These are phyloP conservation scores for Tardiomyces blankii DNA, from an alignment of 1,139 yeast genomes.

Conservation along the genomic window DNA sequence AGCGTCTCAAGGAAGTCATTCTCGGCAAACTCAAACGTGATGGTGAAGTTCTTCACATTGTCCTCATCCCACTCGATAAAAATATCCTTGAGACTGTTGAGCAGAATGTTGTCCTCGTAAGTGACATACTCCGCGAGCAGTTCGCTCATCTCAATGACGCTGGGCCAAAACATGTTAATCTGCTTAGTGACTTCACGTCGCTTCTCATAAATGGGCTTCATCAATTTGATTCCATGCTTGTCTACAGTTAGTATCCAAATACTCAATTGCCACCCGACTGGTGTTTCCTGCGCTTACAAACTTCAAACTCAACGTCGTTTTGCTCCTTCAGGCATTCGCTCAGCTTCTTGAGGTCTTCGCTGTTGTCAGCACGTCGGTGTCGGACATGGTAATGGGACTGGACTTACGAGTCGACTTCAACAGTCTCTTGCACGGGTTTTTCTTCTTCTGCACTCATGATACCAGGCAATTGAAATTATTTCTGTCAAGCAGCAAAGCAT, in stretches of 20 bases:
- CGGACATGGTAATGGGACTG: background rate
- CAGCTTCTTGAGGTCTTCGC: constrained; percentile 6
- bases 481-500: too few relatives aligned
- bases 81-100: constrained; percentile 21
- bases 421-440: background rate
- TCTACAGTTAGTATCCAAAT: constrained; percentile 3
- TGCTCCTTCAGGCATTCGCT: constrained; percentile 46
- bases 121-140: constrained; percentile 21
- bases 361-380: background rate
- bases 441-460: too few relatives aligned
- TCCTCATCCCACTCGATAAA: constrained; percentile 21
- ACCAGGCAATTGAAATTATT: too few relatives aligned
- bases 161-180: constrained; percentile 31
- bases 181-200: constrained; percentile 20
- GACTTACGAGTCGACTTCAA: background rate
- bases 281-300: constrained; percentile 10
- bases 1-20: constrained; percentile 23
- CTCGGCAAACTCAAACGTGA: constrained; percentile 24
- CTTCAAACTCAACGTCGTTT: constrained; percentile 19
- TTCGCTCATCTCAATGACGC: constrained; percentile 23
- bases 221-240: constrained; percentile 15
- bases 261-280: constrained; percentile 21
- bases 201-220: constrained; percentile 25
- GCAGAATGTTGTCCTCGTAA: constrained; percentile 23
- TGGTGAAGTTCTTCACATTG: constrained; percentile 20